A percentile compares a stretch with the other conserved stretches of the same genome.
These are phyloP conservation scores for Stemphylium vesicarium DNA, from an alignment of 2,329 filamentous ascomycete species.

Conservation along the genomic window DNA sequence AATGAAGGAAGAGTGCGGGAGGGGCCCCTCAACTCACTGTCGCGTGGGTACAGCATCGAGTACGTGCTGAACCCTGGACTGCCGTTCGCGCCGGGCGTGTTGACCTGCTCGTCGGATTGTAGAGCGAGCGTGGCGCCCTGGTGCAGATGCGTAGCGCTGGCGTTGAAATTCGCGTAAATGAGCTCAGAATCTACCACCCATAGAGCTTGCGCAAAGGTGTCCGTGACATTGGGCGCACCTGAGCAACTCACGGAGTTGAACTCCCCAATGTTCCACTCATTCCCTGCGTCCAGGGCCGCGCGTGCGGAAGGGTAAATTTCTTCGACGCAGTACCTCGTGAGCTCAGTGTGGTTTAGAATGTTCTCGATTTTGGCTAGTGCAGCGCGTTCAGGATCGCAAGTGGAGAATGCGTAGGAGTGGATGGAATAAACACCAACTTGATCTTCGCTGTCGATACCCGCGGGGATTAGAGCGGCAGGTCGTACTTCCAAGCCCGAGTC, in stretches of 20 bases:
- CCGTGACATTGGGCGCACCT: slow-evolving; percentile 15
- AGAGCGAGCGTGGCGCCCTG: slow-evolving; percentile 18
- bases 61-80: slow-evolving; percentile 17
- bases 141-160: slow-evolving; percentile 6
- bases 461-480: slow-evolving; percentile 16
- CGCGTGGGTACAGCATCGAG: slow-evolving; percentile 16
- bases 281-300: slow-evolving; percentile 11
- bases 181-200: slow-evolving; percentile 19
- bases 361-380: slow-evolving; percentile 14
- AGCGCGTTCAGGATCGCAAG: slow-evolving; percentile 8
- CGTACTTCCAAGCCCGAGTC: slow-evolving; percentile 14
- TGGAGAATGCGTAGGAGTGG: slow-evolving; percentile 15
- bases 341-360: slow-evolving; percentile 21
- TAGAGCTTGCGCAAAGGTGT: slow-evolving; percentile 20
- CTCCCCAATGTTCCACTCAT: slow-evolving; percentile 14
- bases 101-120: slow-evolving; percentile 16
- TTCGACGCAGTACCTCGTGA: slow-evolving; percentile 13
- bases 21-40: slow-evolving; percentile 14
- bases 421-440: slow-evolving; percentile 15
- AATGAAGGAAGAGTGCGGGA: slow-evolving; percentile 14
- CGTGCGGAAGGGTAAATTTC: slow-evolving; percentile 19
- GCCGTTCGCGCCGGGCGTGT: slow-evolving; percentile 14
- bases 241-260: slow-evolving; percentile 20
- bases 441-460: slow-evolving; percentile 9
- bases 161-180: slow-evolving; percentile 16